Conservation (phyloP, 768 basidiomycete species). For the Chalciporus sphaerocephalus region DNA sequence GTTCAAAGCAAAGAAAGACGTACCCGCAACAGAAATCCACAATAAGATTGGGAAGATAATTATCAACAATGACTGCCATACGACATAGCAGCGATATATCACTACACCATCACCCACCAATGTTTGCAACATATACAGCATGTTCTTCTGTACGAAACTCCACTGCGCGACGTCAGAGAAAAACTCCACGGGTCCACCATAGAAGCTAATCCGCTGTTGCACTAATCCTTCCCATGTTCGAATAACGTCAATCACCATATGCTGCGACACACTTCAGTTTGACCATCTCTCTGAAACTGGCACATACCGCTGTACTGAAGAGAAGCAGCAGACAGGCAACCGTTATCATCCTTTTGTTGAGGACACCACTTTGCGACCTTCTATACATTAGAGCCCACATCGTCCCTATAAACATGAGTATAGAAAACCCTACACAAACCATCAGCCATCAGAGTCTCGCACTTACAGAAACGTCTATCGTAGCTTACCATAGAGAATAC, state of each 20-base stretch:
- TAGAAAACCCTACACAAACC: constrained; percentile 23
- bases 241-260: constrained; percentile 18
- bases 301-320: constrained; percentile 22
- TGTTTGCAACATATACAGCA: constrained; percentile 18
- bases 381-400: constrained; percentile 18
- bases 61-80: constrained; percentile 24
- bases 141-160: constrained; percentile 28
- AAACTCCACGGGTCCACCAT: constrained; percentile 23
- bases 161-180: constrained; percentile 24
- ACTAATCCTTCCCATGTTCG: constrained; percentile 22
- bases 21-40: constrained; percentile 14
- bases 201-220: constrained; percentile 12
- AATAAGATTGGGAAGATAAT: constrained; percentile 16
- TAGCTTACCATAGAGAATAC: constrained; percentile 24
- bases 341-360: constrained; percentile 13
- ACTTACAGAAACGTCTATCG: too few species aligned
- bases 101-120: constrained; percentile 24
- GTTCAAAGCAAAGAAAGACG: too few species aligned
- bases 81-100: constrained; percentile 27
- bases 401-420: constrained; percentile 29
- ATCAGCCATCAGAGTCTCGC: too few species aligned
- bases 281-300: background rate
- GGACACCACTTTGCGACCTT: background rate
- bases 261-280: background rate
- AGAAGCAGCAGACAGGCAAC: constrained; percentile 21